Evolutionary conservation across 495 filamentous ascomycete genomes (phyloP).

Genomic region (Talaromyces trachyspermus): DNA sequence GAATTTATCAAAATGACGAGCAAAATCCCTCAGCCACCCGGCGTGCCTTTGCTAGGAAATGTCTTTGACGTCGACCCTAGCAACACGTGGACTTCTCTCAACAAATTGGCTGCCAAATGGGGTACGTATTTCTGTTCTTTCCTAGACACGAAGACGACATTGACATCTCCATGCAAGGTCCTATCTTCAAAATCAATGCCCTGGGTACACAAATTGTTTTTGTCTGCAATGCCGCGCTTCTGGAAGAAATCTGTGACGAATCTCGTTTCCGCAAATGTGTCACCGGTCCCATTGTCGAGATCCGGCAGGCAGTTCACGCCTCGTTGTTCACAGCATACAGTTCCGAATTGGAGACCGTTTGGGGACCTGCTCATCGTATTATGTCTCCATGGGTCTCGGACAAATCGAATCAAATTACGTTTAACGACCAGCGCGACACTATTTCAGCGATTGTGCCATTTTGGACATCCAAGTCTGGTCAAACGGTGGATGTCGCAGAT

Average conservation of each 20-base stretch:
- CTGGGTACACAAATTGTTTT: conserved; percentile 45
- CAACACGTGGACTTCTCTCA: conserved; percentile 56
- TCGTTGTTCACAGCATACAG: conserved; percentile 67
- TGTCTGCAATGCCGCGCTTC: conserved; percentile 47
- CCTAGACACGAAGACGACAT: not conserved
- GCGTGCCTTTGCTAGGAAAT: conserved; percentile 62
- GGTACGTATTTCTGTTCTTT: conserved; percentile 26
- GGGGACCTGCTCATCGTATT: conserved; percentile 70
- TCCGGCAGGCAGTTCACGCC: conserved; percentile 56
- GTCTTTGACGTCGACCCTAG: conserved; percentile 53
- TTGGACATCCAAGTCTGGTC: conserved; percentile 16
- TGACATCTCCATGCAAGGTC: no score
- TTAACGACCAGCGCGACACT: conserved; percentile 22
- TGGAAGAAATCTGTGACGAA: conserved; percentile 68
- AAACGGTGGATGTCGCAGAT: conserved; percentile 26
- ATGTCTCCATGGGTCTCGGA: conserved; percentile 35
- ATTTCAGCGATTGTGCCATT: conserved; percentile 19
- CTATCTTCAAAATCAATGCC: conserved; percentile 65
- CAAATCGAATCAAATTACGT: conserved; percentile 21
- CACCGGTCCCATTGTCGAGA: conserved; percentile 47
- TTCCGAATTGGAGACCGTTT: conserved; percentile 47
- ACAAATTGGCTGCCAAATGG: conserved; percentile 57
- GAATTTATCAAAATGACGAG: conserved; percentile 23
- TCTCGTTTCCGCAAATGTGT: conserved; percentile 62
- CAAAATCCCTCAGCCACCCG: conserved; percentile 57